These are phyloP conservation scores for Parsonsia alboflavescens DNA, from an alignment of 257 asterid species.

Conservation along the genomic window DNA sequence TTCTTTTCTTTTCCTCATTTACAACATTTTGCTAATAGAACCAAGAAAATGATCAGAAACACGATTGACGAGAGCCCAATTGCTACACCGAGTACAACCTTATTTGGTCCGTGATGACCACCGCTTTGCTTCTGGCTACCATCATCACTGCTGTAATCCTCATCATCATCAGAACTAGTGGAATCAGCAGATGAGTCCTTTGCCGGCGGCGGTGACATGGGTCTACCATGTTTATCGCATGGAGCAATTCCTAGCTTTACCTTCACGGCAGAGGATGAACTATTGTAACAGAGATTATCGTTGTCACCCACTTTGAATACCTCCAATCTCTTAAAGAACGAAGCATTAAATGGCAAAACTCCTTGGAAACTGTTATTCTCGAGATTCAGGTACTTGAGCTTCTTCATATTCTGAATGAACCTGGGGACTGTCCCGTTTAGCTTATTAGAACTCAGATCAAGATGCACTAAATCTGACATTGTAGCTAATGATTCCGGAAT, in stretches of 20 bases:
- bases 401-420: slow-evolving; percentile 59
- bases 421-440: slow-evolving; percentile 78
- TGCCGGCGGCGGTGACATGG: slow-evolving; percentile 78
- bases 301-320: slow-evolving; percentile 71
- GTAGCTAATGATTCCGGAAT: slow-evolving; percentile 69
- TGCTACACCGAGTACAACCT: slow-evolving; percentile 87
- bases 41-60: slow-evolving; percentile 77
- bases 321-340: slow-evolving; percentile 48
- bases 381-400: slow-evolving; percentile 65
- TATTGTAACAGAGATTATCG: slow-evolving; percentile 77
- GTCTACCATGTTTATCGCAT: slow-evolving; percentile 80
- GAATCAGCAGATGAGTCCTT: slow-evolving; percentile 45
- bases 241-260: slow-evolving; percentile 88
- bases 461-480: slow-evolving; percentile 51
- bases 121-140: slow-evolving; percentile 30
- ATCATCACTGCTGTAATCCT: slow-evolving; percentile 28
- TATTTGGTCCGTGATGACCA: slow-evolving; percentile 69
- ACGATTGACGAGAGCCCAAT: slow-evolving; percentile 82
- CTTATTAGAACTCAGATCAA: slow-evolving; percentile 77
- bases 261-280: slow-evolving; percentile 44
- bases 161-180: slow-evolving; percentile 30
- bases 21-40: slow-evolving; percentile 71
- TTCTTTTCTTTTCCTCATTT: slow-evolving; percentile 29
- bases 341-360: slow-evolving; percentile 73
- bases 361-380: slow-evolving; percentile 73